A percentile compares a stretch with the other conserved stretches of the same genome.
Conservation (phyloP, 2,329 filamentous ascomycete species). For the Talaromyces sp. region DNA sequence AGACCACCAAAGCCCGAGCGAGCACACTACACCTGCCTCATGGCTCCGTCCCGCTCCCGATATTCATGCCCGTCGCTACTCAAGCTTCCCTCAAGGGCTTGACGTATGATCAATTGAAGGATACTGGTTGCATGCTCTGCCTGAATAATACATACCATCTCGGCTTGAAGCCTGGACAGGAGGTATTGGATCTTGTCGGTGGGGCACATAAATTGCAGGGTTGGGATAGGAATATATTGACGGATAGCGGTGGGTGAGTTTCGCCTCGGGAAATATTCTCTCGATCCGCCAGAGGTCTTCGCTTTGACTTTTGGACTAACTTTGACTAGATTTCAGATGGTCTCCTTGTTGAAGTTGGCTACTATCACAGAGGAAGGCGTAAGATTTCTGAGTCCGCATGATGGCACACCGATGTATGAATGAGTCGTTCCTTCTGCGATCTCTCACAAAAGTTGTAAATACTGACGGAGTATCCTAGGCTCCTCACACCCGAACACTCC, state of each 20-base stretch:
- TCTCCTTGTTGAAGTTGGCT: constrained; percentile 87
- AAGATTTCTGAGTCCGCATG: constrained; percentile 91
- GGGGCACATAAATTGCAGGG: constrained; percentile 93
- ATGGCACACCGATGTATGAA: constrained; percentile 90
- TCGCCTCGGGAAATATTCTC: constrained; percentile 23
- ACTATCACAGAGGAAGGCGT: constrained; percentile 95
- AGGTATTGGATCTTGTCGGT: constrained; percentile 78
- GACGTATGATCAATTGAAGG: constrained; percentile 86
- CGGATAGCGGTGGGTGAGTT: constrained; percentile 55
- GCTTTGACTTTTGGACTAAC: not conserved
- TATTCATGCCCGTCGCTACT: constrained; percentile 98
- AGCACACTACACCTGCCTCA: constrained; percentile 85
- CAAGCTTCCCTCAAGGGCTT: constrained; percentile 94
- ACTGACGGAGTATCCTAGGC: constrained; percentile 40
- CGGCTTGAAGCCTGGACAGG: constrained; percentile 89
- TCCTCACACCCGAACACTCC: constrained; percentile 95
- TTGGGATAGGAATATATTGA: constrained; percentile 94
- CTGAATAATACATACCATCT: constrained; percentile 98
- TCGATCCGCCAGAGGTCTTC: not conserved
- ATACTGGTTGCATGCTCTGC: constrained; percentile 83
- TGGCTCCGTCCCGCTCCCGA: constrained; percentile 81
- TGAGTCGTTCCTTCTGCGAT: constrained; percentile 17
- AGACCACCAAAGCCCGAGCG: constrained; percentile 94
- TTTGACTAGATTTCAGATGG: constrained; percentile 87
- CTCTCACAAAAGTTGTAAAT: not conserved